Evolutionary conservation across 768 basidiomycete species (phyloP), one percentile per base, ranked within the genome.

Genomic region (Suillus fuscotomentosus): DNA sequence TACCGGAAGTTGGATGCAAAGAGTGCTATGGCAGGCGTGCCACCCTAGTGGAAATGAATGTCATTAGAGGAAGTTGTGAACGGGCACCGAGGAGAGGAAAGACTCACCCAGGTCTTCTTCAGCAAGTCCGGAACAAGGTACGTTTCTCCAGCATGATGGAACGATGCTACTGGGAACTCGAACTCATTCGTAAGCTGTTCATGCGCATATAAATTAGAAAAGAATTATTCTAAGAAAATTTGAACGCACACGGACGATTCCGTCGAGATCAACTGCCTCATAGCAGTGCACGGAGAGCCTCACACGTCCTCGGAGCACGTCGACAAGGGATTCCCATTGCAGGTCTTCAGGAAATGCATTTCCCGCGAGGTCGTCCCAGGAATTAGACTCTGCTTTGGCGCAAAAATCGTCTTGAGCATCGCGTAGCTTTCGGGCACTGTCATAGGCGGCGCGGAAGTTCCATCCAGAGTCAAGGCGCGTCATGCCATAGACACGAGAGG

Each of bases 101-200:
- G 38, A 63, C 71, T 43, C 54, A 83, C 84, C 92, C 83, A 92
- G 54, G 86, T 83, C 68, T 83, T 81, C 74, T 90, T 92, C 66
- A 97, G 77, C 7, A 90, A 73, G 53, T 89, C 88, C 1, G 94
- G 91, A 27, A 95, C 88, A 13, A 95, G 84, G 70, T 90, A 95
- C 0, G 92, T 88, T 69, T 95, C 92, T 64, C 87, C 86, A 2
- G 93, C 92, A 66, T 89, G 86, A 69, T 94, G 92, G 72, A 94
- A 86, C 2, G 88, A 87, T 4, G 91, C 86, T 62, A 93, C 83
- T 7, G 87, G 85, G 73, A 92, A 92, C 68, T 88, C 82, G 82
- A 94, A 95, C 72, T 95, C 92, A 70, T 95, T 91, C 41, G 91
- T 86, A 42, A 94, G 81, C 85, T 92, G 65, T 22, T 43, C 7